Evolutionary conservation across 306 rosid species (phyloP).

Genomic region (Vicia sativa): DNA sequence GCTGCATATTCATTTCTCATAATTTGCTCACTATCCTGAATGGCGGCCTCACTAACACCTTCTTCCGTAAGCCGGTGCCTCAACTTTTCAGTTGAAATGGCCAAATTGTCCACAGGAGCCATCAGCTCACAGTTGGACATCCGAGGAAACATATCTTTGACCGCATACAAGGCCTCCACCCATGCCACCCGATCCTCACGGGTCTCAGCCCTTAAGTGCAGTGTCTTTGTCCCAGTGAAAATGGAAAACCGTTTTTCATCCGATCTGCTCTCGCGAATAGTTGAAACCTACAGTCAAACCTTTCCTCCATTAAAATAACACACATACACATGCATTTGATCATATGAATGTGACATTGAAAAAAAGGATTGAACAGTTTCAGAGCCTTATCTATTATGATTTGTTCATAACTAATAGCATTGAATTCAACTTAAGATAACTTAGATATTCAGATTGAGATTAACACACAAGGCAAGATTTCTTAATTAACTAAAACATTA

Average conservation of each 20-base stretch:
- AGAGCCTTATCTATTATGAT: neutral
- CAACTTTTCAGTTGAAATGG: constrained; percentile 78
- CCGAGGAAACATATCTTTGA: constrained; percentile 91
- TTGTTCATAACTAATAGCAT: neutral
- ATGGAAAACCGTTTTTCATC: constrained; percentile 92
- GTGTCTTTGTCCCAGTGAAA: constrained; percentile 89
- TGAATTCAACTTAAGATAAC: neutral
- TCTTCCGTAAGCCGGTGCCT: constrained; percentile 70
- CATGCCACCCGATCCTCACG: constrained; percentile 75
- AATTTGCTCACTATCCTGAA: constrained; percentile 80
- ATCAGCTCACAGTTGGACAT: constrained; percentile 89
- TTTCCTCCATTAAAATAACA: constrained; percentile 18
- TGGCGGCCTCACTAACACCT: constrained; percentile 68
- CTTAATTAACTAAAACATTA: neutral
- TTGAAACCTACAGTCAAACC: constrained; percentile 64
- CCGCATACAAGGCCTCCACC: constrained; percentile 92
- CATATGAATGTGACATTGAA: neutral
- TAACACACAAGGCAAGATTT: neutral
- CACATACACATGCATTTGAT: constrained; percentile 8
- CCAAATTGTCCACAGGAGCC: constrained; percentile 73
- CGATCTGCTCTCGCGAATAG: constrained; percentile 80
- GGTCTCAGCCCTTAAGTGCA: constrained; percentile 86
- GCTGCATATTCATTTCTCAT: constrained; percentile 78
- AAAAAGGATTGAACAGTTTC: neutral
- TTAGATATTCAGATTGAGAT: neutral